Conservation (phyloP, 2,329 filamentous ascomycete species). For the Colletotrichum godetiae region DNA sequence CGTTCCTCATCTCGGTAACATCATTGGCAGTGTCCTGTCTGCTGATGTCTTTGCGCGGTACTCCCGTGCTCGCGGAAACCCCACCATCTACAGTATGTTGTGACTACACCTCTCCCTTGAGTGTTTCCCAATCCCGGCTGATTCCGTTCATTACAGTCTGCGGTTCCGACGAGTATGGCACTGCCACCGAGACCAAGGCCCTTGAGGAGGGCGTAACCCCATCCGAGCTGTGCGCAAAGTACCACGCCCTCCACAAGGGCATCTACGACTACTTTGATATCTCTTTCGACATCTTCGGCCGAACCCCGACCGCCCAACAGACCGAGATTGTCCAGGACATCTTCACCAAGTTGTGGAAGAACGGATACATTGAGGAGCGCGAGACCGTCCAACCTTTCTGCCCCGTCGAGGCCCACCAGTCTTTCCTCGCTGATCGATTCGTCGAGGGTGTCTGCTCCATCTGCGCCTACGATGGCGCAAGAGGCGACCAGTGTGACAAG, state of each 20-base stretch:
- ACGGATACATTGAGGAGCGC: conserved; percentile 88
- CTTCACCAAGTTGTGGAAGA: conserved; percentile 87
- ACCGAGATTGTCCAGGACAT: conserved; percentile 94
- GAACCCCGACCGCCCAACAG: conserved; percentile 89
- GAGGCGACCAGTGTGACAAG: conserved; percentile 75
- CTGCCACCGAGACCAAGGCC: conserved; percentile 94
- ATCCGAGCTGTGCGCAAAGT: conserved; percentile 89
- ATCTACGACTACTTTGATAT: conserved; percentile 98
- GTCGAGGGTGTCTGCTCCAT: conserved; percentile 84
- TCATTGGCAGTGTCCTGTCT: conserved; percentile 87
- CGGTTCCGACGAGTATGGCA: conserved; percentile 85
- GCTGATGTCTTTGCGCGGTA: conserved; percentile 89
- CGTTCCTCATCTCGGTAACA: conserved; percentile 87
- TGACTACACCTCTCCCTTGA: background rate
- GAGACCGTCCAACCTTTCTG: conserved; percentile 93
- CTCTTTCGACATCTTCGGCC: conserved; percentile 93
- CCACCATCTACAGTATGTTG: conserved; percentile 74
- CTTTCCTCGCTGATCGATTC: conserved; percentile 87
- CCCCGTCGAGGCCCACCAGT: conserved; percentile 71
- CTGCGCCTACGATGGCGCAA: conserved; percentile 77
- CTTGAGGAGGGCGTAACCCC: conserved; percentile 88
- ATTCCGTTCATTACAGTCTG: conserved; percentile 50
- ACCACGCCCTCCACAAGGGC: conserved; percentile 88
- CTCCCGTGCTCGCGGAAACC: conserved; percentile 81
- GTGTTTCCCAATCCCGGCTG: background rate